phyloP scores from a whole-genome alignment of 1,284 basidiomycete species.

The Leucoagaricus sp. region DNA sequence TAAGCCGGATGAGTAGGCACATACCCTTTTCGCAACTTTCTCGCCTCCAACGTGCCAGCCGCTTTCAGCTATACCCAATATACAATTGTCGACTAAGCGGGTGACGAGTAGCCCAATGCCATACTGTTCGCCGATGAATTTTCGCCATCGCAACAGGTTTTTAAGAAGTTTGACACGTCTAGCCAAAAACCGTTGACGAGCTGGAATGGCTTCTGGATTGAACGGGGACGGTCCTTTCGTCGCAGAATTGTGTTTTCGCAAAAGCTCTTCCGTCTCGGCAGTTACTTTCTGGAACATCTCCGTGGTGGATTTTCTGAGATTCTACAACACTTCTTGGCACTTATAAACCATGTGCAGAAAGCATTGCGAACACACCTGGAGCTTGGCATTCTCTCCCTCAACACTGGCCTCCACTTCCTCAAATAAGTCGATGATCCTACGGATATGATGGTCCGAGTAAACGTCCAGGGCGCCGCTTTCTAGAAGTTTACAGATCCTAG shows the following conservation, averaged over 20 bases:
- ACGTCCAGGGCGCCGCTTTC: conserved; percentile 80
- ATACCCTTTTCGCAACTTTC: conserved; percentile 65
- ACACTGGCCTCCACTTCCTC: conserved; percentile 84
- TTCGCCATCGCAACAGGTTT: conserved; percentile 77
- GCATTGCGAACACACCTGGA: conserved; percentile 56
- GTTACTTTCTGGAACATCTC: conserved; percentile 61
- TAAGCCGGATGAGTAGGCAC: conserved; percentile 20
- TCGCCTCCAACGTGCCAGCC: conserved; percentile 91
- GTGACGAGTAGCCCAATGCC: conserved; percentile 58
- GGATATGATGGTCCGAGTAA: conserved; percentile 72
- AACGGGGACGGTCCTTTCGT: conserved; percentile 54
- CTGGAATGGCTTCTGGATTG: conserved; percentile 74
- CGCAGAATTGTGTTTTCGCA: conserved; percentile 41
- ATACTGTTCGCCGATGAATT: conserved; percentile 66
- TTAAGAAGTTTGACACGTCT: conserved; percentile 74
- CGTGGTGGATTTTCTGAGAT: conserved; percentile 66
- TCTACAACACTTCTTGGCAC: conserved; percentile 39
- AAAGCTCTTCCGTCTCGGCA: conserved; percentile 43
- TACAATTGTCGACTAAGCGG: conserved; percentile 58
- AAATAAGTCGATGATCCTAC: conserved; percentile 68
- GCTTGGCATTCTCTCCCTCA: conserved; percentile 65
- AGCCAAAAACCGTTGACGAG: conserved; percentile 70
- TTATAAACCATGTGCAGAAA: neutral
- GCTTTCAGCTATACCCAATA: conserved; percentile 70
- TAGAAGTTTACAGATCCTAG: conserved; percentile 71